Evolutionary conservation across 192 early-diverging fungal species (phyloP), one percentile per base, ranked within the genome.

Genomic region (Coemansia sp.): DNA sequence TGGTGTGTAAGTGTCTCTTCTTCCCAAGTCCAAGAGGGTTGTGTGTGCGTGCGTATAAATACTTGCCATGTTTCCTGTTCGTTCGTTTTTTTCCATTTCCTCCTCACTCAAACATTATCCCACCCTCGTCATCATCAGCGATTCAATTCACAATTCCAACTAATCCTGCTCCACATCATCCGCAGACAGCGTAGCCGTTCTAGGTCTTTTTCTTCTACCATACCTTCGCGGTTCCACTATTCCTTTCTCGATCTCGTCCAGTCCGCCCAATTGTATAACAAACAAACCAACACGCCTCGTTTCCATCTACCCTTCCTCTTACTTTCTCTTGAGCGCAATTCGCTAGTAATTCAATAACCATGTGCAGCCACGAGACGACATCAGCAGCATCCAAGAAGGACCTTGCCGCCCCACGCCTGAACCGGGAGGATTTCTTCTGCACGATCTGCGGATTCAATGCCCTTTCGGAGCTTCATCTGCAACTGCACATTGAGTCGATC

Each of bases 391-490:
- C n/a, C n/a, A n/a, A 11, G 11, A 48, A 38, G 44, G 40, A 54
- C 28, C 48, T 66, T 17, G 31, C 47, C 11, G 55, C 50, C 4
- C 63, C 57, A 23, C 70, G 70, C 30, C 70, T 60, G 50, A 50
- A 41, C 59, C 54, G 75, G 15, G 75, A 79, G 55, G 75, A 79
- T 58, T 79, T 65, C 45, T 72, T 72, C 42, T 79, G 75, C 70
- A 57, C 62, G 41, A 79, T 73, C 60, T 79, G 75, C 45, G 75
- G 75, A 36, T 79, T 63, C 50, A 79, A 79, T 48, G 75, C 75
- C 7, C 62, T 79, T 28, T 79, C 75, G 2, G 59, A 60, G 41
- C 31, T 72, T 54, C 75, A 79, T 40, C 66, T 79, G 11, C 29
- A 72, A 38, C 62, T 79, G 4, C 75, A 79, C 50, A 65, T 68